A percentile compares a stretch with the other conserved stretches of the same genome.
Evolutionary conservation across 2,329 filamentous ascomycete genomes (phyloP).

Genomic region (Paecilomyces fulvus): DNA sequence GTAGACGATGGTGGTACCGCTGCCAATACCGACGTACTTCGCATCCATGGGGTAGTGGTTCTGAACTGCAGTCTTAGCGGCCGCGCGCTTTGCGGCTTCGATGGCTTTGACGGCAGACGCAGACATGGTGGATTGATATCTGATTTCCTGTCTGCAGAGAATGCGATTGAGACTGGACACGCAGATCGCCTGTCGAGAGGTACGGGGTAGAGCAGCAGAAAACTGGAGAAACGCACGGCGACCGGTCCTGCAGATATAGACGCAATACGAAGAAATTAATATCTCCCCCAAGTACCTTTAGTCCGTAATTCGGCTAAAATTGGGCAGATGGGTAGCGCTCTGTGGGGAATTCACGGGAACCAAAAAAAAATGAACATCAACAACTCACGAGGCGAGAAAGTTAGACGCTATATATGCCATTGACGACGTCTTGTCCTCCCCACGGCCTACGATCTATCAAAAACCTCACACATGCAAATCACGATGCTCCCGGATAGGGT

Average conservation of each 20-base stretch:
- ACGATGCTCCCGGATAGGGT: neutral
- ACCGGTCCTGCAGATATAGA: neutral
- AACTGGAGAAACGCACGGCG: constrained; percentile 9
- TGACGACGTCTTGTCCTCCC: neutral
- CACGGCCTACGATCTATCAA: neutral
- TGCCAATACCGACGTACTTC: constrained; percentile 56
- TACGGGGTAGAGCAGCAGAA: constrained; percentile 5
- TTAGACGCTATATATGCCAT: neutral
- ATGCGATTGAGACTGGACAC: neutral
- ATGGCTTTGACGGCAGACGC: constrained; percentile 30
- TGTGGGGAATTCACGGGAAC: neutral
- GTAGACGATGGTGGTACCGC: constrained; percentile 58
- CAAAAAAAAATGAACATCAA: neutral
- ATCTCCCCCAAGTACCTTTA: neutral
- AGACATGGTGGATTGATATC: neutral
- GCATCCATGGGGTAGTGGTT: constrained; percentile 53
- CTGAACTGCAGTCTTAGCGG: constrained; percentile 48
- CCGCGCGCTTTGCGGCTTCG: constrained; percentile 53
- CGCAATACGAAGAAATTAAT: neutral
- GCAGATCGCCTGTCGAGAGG: constrained; percentile 1
- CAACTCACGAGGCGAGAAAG: constrained; percentile 1
- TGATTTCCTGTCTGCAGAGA: neutral
- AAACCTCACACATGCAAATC: neutral
- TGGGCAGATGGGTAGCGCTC: neutral
- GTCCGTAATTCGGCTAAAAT: neutral